These are phyloP conservation scores for Backusella morwellensis DNA, from an alignment of 192 early-diverging fungal genomes.

Conservation along the genomic window DNA sequence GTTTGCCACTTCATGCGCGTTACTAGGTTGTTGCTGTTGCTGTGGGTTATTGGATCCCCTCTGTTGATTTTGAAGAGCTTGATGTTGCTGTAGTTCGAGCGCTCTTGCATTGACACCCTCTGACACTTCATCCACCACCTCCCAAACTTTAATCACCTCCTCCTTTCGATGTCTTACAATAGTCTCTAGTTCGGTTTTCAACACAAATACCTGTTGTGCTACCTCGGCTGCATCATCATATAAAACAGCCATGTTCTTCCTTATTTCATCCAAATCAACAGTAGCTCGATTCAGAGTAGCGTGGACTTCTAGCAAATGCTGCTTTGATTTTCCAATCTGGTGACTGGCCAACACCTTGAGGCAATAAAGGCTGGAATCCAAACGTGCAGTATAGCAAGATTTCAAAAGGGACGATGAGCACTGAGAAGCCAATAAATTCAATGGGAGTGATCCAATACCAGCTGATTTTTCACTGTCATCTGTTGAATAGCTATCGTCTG, in stretches of 20 bases:
- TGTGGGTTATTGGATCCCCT: slow-evolving; percentile 4
- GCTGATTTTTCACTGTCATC: background rate
- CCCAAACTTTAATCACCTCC: slow-evolving; percentile 53
- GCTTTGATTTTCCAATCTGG: slow-evolving; percentile 13
- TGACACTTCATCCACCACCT: slow-evolving; percentile 50
- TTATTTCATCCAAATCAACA: slow-evolving; percentile 38
- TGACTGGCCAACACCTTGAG: slow-evolving; percentile 22
- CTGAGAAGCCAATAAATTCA: background rate
- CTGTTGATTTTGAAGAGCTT: slow-evolving; percentile 12
- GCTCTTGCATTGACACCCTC: slow-evolving; percentile 17
- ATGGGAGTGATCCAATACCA: background rate
- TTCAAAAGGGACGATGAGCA: background rate
- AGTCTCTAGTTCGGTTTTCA: slow-evolving; percentile 46
- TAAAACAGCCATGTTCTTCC: slow-evolving; percentile 37
- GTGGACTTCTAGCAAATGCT: slow-evolving; percentile 34
- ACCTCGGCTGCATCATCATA: slow-evolving; percentile 50
- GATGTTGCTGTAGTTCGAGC: background rate
- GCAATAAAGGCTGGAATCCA: slow-evolving; percentile 30
- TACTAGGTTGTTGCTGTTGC: slow-evolving; percentile 14
- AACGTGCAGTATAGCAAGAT: slow-evolving; percentile 5
- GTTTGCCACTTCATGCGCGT: background rate
- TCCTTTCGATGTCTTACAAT: slow-evolving; percentile 47
- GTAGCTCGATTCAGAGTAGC: slow-evolving; percentile 40
- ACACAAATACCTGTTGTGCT: slow-evolving; percentile 36
- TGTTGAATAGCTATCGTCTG: background rate